Base-by-base conservation (phyloP, 73 alveolate species). In the Stentor coeruleus region DNA sequence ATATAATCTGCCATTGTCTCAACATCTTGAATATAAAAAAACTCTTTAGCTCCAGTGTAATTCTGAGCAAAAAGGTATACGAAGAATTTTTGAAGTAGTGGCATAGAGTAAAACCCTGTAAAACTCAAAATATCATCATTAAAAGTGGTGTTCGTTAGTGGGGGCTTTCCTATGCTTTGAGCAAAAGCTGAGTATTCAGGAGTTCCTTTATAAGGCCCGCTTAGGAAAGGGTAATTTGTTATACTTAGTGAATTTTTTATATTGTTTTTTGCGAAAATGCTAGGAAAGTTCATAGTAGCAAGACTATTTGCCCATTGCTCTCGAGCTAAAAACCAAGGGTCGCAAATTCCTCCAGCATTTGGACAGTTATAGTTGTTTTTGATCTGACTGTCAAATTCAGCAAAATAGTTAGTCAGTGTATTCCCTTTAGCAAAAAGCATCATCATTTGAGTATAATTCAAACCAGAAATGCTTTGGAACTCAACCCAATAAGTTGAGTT, bases 111-210 rank as follows among this genome's bases (percentile, higher is more conserved):
- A 75, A 75, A 66, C 33, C 0, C 38, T 30, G 26, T 39, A 75
- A 39, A 75, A 40, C 35, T 75, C 15, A 75, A 39, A 2, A 35
- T n/a, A 39, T 38, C 26, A n/a, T 39, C 38, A 1, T 37, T 38
- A 49, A 49, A 20, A 11, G 66, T 11, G 66, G 33, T 38, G 37
- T 39, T 75, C 72, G 84, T 75, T 11, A 49, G 6, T 20, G 20
- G 28, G 28, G 20, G 28, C 20, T 49, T 20, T 49, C 66, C 66
- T 49, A 28, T 26, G n/a, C 39, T 75, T 38, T 37, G 39, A 3
- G 58, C 83, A 75, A 1, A 75, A 36, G 83, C 83, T 1, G n/a
- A 20, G 38, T 39, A 75, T 33, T 75, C 83, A 26, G 83, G 83
- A 2, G 0, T 49, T 49, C 66, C 66, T 49, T 6, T 11, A 20